Conservation (phyloP, 495 filamentous ascomycete genomes). For the Choiromyces venosus region DNA sequence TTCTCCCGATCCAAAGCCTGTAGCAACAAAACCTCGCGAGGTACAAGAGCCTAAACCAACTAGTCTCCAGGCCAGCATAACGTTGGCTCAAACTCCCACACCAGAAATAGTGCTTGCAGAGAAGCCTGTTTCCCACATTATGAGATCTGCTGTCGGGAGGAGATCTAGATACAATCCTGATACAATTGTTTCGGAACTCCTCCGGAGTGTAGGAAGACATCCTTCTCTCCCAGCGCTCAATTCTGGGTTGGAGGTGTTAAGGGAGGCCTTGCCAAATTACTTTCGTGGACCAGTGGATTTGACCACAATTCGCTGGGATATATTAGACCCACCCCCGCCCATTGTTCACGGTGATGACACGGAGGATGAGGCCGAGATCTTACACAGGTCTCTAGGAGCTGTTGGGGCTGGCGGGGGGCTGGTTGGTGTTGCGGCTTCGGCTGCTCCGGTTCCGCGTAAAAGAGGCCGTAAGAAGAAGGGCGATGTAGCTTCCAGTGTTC, state of each 20-base stretch:
- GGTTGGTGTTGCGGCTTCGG: not conserved
- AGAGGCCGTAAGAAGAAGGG: not conserved
- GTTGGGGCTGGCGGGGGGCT: slow-evolving; percentile 10
- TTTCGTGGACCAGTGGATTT: slow-evolving; percentile 52
- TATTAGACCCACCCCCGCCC: slow-evolving; percentile 52
- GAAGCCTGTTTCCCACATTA: not conserved
- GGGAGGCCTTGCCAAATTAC: slow-evolving; percentile 42
- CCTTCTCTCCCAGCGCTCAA: slow-evolving; percentile 56
- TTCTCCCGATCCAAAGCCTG: not conserved
- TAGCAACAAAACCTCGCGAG: not conserved
- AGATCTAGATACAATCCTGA: slow-evolving; percentile 33
- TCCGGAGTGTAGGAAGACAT: slow-evolving; percentile 57
- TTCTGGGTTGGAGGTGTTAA: slow-evolving; percentile 53
- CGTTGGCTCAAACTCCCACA: not conserved
- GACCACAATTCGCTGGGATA: slow-evolving; percentile 62
- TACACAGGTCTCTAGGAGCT: not conserved
- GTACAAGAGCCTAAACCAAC: not conserved
- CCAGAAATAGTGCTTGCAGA: not conserved
- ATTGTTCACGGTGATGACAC: slow-evolving; percentile 10
- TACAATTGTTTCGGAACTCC: slow-evolving; percentile 62
- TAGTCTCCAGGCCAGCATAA: not conserved
- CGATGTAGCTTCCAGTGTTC: not conserved
- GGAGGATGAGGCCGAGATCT: slow-evolving; percentile 15
- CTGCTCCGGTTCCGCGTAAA: slow-evolving; percentile 3
- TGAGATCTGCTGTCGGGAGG: not conserved